Percentiles rank a stretch among this genome's conserved stretches.
Conservation (phyloP, 768 basidiomycete genomes). For the Boletus rex-veris region DNA sequence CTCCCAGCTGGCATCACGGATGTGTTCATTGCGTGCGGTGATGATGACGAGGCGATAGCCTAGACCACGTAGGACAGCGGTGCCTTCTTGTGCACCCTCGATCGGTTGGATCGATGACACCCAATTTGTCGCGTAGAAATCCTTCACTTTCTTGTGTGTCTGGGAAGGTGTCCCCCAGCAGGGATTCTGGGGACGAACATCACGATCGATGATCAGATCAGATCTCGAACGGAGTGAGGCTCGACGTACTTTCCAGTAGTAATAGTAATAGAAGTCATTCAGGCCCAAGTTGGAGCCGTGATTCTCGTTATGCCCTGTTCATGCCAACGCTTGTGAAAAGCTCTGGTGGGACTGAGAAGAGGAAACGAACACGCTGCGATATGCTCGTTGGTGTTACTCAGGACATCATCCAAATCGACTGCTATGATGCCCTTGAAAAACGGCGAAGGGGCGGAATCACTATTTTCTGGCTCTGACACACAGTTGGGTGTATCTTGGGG, state of each 20-base stretch:
- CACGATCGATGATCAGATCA: neutral
- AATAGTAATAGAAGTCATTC: slow-evolving; percentile 66
- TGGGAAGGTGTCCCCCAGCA: slow-evolving; percentile 61
- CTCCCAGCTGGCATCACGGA: slow-evolving; percentile 55
- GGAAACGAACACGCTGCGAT: slow-evolving; percentile 49
- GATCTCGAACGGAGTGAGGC: neutral
- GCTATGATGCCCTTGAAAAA: slow-evolving; percentile 46
- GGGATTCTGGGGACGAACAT: slow-evolving; percentile 35
- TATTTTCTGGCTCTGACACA: too few species aligned
- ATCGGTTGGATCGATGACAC: slow-evolving; percentile 50
- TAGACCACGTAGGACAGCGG: slow-evolving; percentile 51
- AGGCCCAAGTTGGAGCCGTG: slow-evolving; percentile 54
- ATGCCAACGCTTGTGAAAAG: neutral
- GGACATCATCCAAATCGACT: slow-evolving; percentile 66
- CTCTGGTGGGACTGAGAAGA: neutral
- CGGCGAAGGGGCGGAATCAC: neutral
- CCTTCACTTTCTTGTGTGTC: slow-evolving; percentile 55
- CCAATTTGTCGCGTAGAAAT: slow-evolving; percentile 53
- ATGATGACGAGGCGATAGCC: slow-evolving; percentile 72
- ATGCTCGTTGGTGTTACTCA: slow-evolving; percentile 56
- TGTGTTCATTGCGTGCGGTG: slow-evolving; percentile 62
- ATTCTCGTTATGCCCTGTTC: slow-evolving; percentile 61
- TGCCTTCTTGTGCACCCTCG: slow-evolving; percentile 58
- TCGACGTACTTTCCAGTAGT: slow-evolving; percentile 64
- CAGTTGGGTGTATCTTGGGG: too few species aligned